Evolutionary conservation across 192 early-diverging fungal genomes (phyloP).

Genomic region (Gryganskiella cystojenkinii): DNA sequence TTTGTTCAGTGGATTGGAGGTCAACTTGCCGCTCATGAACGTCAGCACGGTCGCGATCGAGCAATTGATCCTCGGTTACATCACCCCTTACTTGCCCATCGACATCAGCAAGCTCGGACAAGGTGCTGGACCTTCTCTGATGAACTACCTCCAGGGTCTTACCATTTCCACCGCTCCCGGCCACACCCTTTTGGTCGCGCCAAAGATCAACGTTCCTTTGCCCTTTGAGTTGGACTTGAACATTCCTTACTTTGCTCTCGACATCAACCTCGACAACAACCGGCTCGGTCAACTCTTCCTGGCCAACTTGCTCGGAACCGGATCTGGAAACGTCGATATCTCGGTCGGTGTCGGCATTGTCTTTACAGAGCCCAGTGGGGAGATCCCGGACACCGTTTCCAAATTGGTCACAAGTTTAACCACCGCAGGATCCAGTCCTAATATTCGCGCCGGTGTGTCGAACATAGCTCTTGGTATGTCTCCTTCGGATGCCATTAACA

Average conservation of each 20-base stretch:
- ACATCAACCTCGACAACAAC: slow-evolving; percentile 41
- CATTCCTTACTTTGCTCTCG: slow-evolving; percentile 43
- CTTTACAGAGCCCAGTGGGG: slow-evolving; percentile 32
- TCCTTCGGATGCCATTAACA: slow-evolving; percentile 39
- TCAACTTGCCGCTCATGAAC: slow-evolving; percentile 47
- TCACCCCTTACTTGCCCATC: slow-evolving; percentile 33
- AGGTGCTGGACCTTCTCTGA: slow-evolving; percentile 15
- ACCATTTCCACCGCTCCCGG: slow-evolving; percentile 47
- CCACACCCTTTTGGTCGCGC: slow-evolving; percentile 43
- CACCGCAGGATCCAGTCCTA: slow-evolving; percentile 18
- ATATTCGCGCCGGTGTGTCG: slow-evolving; percentile 32
- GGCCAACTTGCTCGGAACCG: slow-evolving; percentile 31
- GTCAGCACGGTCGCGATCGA: slow-evolving; percentile 40
- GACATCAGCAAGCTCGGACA: slow-evolving; percentile 36
- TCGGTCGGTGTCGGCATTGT: slow-evolving; percentile 46
- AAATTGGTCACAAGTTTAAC: slow-evolving; percentile 35
- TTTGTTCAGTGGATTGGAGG: slow-evolving; percentile 23
- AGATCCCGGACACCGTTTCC: slow-evolving; percentile 36
- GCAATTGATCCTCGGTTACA: slow-evolving; percentile 23
- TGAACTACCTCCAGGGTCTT: slow-evolving; percentile 28
- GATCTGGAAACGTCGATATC: slow-evolving; percentile 37
- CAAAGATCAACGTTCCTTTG: slow-evolving; percentile 35
- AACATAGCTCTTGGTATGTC: slow-evolving; percentile 42
- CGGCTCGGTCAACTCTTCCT: slow-evolving; percentile 35
- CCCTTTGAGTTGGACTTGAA: slow-evolving; percentile 41